phyloP scores from a whole-genome alignment of 2,329 filamentous ascomycete genomes.

The Anthostomella pinea region DNA sequence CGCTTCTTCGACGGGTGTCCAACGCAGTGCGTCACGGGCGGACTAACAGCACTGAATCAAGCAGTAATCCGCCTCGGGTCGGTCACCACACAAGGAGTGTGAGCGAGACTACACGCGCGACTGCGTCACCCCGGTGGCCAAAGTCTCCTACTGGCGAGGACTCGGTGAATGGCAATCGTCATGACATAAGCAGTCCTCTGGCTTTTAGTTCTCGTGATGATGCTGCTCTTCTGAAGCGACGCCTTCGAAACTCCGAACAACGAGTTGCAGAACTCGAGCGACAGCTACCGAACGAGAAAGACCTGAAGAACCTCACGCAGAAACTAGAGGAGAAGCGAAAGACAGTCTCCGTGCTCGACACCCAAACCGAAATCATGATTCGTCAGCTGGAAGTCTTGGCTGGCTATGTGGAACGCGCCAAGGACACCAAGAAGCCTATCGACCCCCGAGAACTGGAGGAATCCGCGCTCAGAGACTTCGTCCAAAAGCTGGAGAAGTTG shows the following conservation, averaged over 20 bases:
- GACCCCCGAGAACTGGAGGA: constrained; percentile 83
- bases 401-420: constrained; percentile 82
- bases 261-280: constrained; percentile 82
- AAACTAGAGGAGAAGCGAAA: constrained; percentile 90
- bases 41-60: constrained; percentile 72
- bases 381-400: constrained; percentile 86
- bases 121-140: constrained; percentile 67
- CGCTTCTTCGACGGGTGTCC: constrained; percentile 82
- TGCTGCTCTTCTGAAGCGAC: constrained; percentile 64
- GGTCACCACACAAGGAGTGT: constrained; percentile 61
- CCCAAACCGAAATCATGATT: constrained; percentile 93
- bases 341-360: constrained; percentile 90
- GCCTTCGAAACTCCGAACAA: constrained; percentile 78
- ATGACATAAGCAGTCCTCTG: constrained; percentile 71
- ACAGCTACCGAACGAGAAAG: constrained; percentile 66
- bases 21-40: constrained; percentile 92
- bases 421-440: constrained; percentile 75
- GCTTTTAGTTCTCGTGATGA: constrained; percentile 62
- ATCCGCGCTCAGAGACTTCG: constrained; percentile 85
- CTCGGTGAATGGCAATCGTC: constrained; percentile 42
- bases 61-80: constrained; percentile 39
- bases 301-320: constrained; percentile 74
- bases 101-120: constrained; percentile 63
- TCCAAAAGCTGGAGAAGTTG: constrained; percentile 66
- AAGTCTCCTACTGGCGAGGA: constrained; percentile 63